phyloP scores from a whole-genome alignment of 345 rosid genomes.

The Hypericum androsaemum region DNA sequence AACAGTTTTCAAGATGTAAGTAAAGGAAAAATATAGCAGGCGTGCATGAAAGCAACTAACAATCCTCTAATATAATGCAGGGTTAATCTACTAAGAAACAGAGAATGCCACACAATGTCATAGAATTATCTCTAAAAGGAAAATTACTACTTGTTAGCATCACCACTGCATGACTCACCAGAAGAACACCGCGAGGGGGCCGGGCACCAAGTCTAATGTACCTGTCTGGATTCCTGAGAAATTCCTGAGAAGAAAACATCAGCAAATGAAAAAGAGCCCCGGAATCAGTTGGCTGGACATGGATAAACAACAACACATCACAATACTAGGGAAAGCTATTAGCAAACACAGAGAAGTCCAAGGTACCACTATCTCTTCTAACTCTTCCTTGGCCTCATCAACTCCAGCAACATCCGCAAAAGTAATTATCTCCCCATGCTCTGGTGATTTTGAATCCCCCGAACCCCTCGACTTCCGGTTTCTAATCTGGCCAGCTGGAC shows the following conservation, averaged over 20 bases:
- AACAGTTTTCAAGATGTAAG: too few relatives aligned
- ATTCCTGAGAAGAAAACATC: slow-evolving; percentile 50
- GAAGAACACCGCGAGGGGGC: slow-evolving; percentile 91
- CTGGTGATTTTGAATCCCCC: slow-evolving; percentile 50
- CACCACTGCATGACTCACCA: slow-evolving; percentile 40
- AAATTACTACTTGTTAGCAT: not conserved
- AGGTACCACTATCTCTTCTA: slow-evolving; percentile 93
- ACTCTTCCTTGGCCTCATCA: slow-evolving; percentile 97
- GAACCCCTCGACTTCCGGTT: slow-evolving; percentile 59
- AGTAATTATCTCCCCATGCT: slow-evolving; percentile 64
- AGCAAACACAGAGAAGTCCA: slow-evolving; percentile 8
- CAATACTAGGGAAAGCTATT: not conserved
- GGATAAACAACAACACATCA: not conserved
- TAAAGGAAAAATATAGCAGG: too few relatives aligned
- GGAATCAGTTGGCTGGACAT: slow-evolving; percentile 10
- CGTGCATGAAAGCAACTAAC: too few relatives aligned
- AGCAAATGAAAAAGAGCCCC: slow-evolving; percentile 16
- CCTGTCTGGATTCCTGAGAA: slow-evolving; percentile 84
- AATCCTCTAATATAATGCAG: too few relatives aligned
- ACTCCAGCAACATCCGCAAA: slow-evolving; percentile 98
- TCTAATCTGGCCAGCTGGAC: slow-evolving; percentile 72
- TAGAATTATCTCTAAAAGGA: not conserved
- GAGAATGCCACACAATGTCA: too few relatives aligned
- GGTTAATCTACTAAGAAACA: too few relatives aligned
- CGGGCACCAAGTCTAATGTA: slow-evolving; percentile 85